phyloP scores from a whole-genome alignment of 139 green algal genomes.

The Chlamydomonas schloesseri region DNA sequence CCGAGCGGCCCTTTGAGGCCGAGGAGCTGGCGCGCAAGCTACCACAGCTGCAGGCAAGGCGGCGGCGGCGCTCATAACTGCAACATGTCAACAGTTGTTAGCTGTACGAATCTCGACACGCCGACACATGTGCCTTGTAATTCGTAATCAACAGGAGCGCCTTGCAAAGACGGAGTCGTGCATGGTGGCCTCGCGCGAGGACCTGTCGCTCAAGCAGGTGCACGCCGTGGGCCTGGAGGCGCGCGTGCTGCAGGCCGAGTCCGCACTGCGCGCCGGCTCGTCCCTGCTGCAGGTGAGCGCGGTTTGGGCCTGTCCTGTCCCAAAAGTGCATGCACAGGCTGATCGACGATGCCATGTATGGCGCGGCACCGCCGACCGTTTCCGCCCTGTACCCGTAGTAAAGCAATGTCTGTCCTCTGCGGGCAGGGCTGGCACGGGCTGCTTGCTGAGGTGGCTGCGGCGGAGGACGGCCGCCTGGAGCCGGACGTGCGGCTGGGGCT shows the following conservation, averaged over 20 bases:
- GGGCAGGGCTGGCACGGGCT: constrained; percentile 28
- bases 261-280: background rate
- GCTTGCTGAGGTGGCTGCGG: constrained; percentile 3
- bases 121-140: too few relatives aligned
- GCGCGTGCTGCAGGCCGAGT: constrained; percentile 30
- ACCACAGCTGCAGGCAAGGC: constrained; percentile 16
- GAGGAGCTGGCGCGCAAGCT: constrained; percentile 36
- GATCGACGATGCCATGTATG: too few relatives aligned
- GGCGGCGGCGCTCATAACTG: background rate
- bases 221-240: constrained; percentile 43
- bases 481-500: constrained; percentile 40
- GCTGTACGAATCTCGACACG: too few relatives aligned
- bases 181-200: constrained; percentile 22
- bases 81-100: too few relatives aligned
- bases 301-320: background rate
- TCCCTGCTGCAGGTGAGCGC: constrained; percentile 36
- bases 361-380: too few relatives aligned
- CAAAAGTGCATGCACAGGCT: background rate
- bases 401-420: too few relatives aligned
- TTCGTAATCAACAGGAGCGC: too few relatives aligned
- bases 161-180: constrained; percentile 41
- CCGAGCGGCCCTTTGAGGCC: constrained; percentile 16
- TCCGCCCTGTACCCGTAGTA: too few relatives aligned
- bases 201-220: constrained; percentile 41
- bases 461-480: constrained; percentile 45